Evolutionary conservation across 768 basidiomycete genomes (phyloP).

Genomic region (Chiua virens): DNA sequence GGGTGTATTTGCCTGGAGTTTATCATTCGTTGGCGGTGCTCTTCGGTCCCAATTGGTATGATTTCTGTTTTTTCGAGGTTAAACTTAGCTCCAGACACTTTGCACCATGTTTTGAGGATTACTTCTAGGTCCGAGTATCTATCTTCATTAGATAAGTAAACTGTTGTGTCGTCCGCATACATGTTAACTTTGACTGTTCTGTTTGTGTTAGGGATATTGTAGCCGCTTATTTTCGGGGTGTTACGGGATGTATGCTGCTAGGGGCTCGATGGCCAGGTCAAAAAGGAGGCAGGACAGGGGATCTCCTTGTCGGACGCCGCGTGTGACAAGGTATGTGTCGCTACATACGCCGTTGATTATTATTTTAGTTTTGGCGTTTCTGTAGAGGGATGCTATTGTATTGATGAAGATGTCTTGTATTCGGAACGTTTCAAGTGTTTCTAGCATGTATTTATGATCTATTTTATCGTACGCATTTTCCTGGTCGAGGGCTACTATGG

Average conservation of each 20-base stretch:
- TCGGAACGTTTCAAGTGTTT: not conserved
- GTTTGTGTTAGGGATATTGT: constrained; percentile 8
- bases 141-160: no score
- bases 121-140: not conserved
- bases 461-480: constrained; percentile 12
- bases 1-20: not conserved
- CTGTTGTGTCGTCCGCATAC: constrained; percentile 30
- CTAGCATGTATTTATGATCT: constrained; percentile 27
- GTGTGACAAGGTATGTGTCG: not conserved
- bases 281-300: constrained; percentile 35
- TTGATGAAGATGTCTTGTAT: not conserved
- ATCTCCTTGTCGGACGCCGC: constrained; percentile 39
- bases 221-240: constrained; percentile 4
- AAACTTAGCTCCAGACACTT: no score
- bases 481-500: no score
- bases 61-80: no score
- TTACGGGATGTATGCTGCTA: not conserved
- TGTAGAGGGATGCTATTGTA: not conserved
- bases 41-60: constrained; percentile 17
- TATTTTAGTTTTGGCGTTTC: not conserved
- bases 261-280: constrained; percentile 32
- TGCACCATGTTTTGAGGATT: constrained; percentile 40
- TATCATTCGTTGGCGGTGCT: not conserved
- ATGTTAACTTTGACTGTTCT: constrained; percentile 19
- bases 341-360: not conserved